Conservation (phyloP, 371 early-diverging fungal species). For the Mucor indicus region DNA sequence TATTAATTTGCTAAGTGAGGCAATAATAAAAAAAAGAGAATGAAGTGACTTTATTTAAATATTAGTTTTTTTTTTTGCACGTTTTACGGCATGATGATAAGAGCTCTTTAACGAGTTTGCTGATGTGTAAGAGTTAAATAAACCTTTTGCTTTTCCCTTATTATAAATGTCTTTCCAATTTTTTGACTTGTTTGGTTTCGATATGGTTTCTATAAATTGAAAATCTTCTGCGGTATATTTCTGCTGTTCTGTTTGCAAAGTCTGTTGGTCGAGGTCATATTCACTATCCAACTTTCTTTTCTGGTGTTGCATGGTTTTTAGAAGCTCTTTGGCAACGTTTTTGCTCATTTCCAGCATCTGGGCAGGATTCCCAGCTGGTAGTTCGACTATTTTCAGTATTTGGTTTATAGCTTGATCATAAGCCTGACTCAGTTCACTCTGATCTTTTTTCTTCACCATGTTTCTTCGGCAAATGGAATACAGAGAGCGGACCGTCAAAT, state of each 20-base stretch:
- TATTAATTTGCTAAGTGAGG: no score
- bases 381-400: background rate
- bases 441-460: background rate
- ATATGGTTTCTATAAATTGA: background rate
- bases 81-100: background rate
- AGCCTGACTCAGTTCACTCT: background rate
- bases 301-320: background rate
- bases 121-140: background rate
- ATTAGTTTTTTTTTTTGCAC: no score
- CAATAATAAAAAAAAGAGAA: no score
- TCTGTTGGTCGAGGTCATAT: background rate
- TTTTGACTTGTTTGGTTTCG: background rate
- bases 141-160: background rate
- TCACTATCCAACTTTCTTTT: background rate
- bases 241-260: background rate
- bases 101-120: background rate
- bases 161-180: background rate
- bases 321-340: background rate
- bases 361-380: background rate
- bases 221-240: background rate
- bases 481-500: conserved; percentile 6
- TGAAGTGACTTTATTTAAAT: no score
- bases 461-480: background rate
- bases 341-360: background rate
- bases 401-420: background rate